phyloP scores from a whole-genome alignment of 495 filamentous ascomycete genomes.

The Coniosporium apollinis region DNA sequence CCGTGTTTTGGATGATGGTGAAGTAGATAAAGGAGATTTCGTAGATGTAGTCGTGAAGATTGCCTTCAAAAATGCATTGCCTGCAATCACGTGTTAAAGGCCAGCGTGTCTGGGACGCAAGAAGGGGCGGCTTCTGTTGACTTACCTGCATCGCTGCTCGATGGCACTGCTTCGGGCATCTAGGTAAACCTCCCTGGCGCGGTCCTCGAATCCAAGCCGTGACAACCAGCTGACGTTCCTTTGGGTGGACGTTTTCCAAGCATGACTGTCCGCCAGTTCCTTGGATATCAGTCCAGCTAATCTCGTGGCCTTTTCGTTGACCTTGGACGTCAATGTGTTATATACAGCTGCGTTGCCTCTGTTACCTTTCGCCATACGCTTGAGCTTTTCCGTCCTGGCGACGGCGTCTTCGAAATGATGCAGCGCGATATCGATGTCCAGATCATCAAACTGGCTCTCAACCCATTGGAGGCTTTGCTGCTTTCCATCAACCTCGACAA shows the following conservation, averaged over 20 bases:
- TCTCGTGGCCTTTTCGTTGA: slow-evolving; percentile 68
- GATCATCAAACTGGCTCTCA: slow-evolving; percentile 83
- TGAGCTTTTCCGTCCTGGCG: slow-evolving; percentile 61
- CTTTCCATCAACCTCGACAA: slow-evolving; percentile 91
- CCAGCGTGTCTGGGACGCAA: background rate
- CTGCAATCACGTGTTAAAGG: slow-evolving; percentile 30
- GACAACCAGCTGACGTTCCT: slow-evolving; percentile 66
- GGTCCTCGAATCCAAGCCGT: slow-evolving; percentile 74
- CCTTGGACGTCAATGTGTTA: slow-evolving; percentile 73
- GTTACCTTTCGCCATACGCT: slow-evolving; percentile 56
- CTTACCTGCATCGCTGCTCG: slow-evolving; percentile 63
- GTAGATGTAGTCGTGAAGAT: slow-evolving; percentile 81
- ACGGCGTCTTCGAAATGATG: slow-evolving; percentile 81
- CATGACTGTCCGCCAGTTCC: slow-evolving; percentile 54
- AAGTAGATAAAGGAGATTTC: slow-evolving; percentile 96
- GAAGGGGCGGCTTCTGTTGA: no score
- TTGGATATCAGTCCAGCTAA: slow-evolving; percentile 59
- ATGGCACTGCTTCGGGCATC: slow-evolving; percentile 59
- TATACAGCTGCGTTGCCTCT: slow-evolving; percentile 75
- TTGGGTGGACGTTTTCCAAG: slow-evolving; percentile 52
- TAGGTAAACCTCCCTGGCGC: slow-evolving; percentile 74
- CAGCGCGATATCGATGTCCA: slow-evolving; percentile 89
- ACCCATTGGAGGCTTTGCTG: slow-evolving; percentile 93
- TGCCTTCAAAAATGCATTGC: slow-evolving; percentile 85
- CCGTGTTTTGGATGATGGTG: slow-evolving; percentile 78